phyloP scores from a whole-genome alignment of 371 early-diverging fungal species.

The Saksenaea oblongispora region DNA sequence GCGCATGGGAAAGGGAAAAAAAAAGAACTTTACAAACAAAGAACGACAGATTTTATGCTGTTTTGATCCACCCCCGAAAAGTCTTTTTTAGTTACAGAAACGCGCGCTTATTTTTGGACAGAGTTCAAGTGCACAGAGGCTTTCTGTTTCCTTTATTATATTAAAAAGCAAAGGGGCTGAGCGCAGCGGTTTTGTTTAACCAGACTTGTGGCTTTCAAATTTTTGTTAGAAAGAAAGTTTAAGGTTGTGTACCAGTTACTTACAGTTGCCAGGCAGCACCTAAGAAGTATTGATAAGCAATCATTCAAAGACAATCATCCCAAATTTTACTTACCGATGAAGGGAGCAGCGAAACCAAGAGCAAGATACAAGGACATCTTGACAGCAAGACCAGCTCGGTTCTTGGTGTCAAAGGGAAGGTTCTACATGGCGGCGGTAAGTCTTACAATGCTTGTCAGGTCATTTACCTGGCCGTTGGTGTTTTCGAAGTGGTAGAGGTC shows the following conservation, averaged over 20 bases:
- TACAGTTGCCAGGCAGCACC: conserved; percentile 51
- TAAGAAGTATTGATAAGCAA: conserved; percentile 9
- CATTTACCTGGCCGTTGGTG: conserved; percentile 41
- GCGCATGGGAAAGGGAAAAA: background rate
- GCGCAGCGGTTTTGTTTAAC: conserved; percentile 22
- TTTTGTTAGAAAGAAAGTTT: conserved; percentile 8
- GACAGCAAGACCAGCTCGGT: conserved; percentile 59
- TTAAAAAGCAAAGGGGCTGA: background rate
- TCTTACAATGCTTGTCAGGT: background rate
- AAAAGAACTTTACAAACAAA: background rate
- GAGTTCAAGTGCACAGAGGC: background rate
- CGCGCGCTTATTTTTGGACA: background rate
- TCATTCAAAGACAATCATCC: background rate
- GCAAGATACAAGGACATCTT: conserved; percentile 55
- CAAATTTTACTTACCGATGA: conserved; percentile 45
- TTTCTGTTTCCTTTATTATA: background rate
- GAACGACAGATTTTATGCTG: background rate
- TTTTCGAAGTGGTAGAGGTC: conserved; percentile 56
- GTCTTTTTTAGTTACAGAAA: background rate
- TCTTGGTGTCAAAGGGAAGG: conserved; percentile 65
- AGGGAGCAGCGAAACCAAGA: conserved; percentile 58
- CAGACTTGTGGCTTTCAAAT: conserved; percentile 42
- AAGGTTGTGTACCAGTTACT: conserved; percentile 13
- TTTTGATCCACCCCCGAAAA: background rate
- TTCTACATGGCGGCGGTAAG: conserved; percentile 37